Conservation (phyloP, 1,139 yeast genomes). For the Kurtzmaniella quercitrusa region DNA sequence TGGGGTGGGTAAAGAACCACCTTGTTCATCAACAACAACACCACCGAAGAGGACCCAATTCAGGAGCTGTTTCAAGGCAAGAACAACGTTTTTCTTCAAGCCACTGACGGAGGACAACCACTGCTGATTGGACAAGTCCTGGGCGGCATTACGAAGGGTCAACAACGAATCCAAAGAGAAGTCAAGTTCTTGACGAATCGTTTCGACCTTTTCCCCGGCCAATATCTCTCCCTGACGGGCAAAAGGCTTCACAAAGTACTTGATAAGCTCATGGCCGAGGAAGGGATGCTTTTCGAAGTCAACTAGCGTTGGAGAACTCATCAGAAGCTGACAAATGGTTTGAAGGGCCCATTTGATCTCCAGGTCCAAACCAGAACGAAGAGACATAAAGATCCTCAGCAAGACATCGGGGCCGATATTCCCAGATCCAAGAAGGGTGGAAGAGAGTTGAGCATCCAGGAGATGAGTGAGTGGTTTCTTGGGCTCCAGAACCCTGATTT, state of each 20-base stretch:
- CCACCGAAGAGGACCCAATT: constrained; percentile 30
- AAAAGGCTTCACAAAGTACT: constrained; percentile 33
- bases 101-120: constrained; percentile 56
- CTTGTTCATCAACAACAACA: constrained; percentile 11
- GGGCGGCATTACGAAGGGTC: constrained; percentile 73
- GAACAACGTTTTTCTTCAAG: constrained; percentile 44
- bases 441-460: constrained; percentile 13
- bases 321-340: constrained; percentile 55
- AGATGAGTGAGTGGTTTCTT: constrained; percentile 13
- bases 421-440: constrained; percentile 38
- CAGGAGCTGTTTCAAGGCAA: constrained; percentile 46
- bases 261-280: constrained; percentile 48
- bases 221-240: neutral
- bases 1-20: neutral
- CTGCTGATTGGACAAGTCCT: constrained; percentile 81
- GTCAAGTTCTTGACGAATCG: constrained; percentile 31
- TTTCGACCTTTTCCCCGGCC: constrained; percentile 8
- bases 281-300: constrained; percentile 46
- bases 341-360: constrained; percentile 68
- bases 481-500: constrained; percentile 19
- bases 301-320: constrained; percentile 43
- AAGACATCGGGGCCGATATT: constrained; percentile 54
- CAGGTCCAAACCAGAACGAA: constrained; percentile 51
- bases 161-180: constrained; percentile 60
- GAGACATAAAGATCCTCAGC: constrained; percentile 59